Evolutionary conservation across 495 filamentous ascomycete species (phyloP), one percentile per base, ranked within the genome.

Genomic region (Aspergillus egyptiacus): DNA sequence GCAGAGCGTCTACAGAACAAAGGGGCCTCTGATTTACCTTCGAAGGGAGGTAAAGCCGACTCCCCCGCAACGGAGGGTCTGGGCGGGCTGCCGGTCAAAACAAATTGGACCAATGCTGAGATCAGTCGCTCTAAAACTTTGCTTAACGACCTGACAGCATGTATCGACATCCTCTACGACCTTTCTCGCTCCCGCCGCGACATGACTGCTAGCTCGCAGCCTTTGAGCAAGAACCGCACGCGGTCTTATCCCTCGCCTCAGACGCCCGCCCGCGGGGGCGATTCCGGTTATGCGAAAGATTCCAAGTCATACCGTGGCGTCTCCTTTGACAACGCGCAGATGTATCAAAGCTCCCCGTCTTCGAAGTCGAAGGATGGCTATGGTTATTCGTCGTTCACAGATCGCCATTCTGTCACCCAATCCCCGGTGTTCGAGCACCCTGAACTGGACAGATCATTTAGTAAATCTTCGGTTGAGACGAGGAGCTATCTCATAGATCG

Each of bases 91-190:
- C 61, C 66, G 6, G 48, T 64, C 35, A 73, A 71, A 53, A 62
- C 67, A 7, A 67, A 72, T 41, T 76, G 77, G 76, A 73, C 76
- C 32, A 62, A 73, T 17, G 68, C 67, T 19, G 72, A 77, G 46
- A 67, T 76, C 23, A 64, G 67, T 53, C 69, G 69, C n/a, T 66
- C 72, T 9, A 69, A 73, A 33, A 66, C 85, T 35, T 75, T 95
- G 2, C 70, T 93, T 18, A 78, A 75, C 48, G 87, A 95, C 48
- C 66, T 95, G 46, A 93, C 86, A 3, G 81, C 79, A 9, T 90
- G 84, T 22, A 95, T 95, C 58, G 90, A 96, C 64, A 90, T 85
- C 0, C 76, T 96, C 9, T 95, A 91, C 64, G 87, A 94, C 48
- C 71, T 96, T 10, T 94, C 88, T 6, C 73, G 81, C 36, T 86